Evolutionary conservation across 2,329 filamentous ascomycete genomes (phyloP).

Genomic region (Penicillium sp.): DNA sequence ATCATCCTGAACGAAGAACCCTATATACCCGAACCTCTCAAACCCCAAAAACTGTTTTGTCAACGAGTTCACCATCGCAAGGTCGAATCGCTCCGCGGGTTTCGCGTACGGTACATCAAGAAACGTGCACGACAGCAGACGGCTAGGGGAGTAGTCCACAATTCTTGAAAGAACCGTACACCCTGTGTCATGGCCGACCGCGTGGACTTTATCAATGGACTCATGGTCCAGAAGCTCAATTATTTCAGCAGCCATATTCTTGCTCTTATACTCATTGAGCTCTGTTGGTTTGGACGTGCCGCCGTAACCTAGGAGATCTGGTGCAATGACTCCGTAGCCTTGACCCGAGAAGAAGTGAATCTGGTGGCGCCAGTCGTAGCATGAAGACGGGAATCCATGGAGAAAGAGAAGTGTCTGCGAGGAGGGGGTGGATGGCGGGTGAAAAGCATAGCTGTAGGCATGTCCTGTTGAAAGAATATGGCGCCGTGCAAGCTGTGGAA

Average conservation of each 20-base stretch:
- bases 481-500: conserved; percentile 23
- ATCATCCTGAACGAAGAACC: conserved; percentile 24
- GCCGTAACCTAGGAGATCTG: conserved; percentile 50
- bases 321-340: conserved; percentile 52
- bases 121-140: conserved; percentile 27
- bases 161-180: conserved; percentile 32
- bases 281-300: conserved; percentile 37
- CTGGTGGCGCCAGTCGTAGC: conserved; percentile 51
- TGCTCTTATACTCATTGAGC: conserved; percentile 34
- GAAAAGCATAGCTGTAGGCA: conserved; percentile 37
- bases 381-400: conserved; percentile 56
- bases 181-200: conserved; percentile 34
- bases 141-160: conserved; percentile 29
- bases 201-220: conserved; percentile 24
- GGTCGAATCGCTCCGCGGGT: conserved; percentile 28
- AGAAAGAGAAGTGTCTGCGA: conserved; percentile 51
- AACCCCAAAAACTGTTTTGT: conserved; percentile 26
- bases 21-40: conserved; percentile 32
- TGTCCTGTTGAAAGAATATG: conserved; percentile 22
- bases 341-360: conserved; percentile 37
- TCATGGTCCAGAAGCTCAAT: conserved; percentile 39
- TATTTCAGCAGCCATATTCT: conserved; percentile 40
- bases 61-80: conserved; percentile 27
- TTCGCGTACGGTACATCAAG: conserved; percentile 27
- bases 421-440: conserved; percentile 20